phyloP scores from a whole-genome alignment of 2,329 filamentous ascomycete species.

The Leptographium procerum region DNA sequence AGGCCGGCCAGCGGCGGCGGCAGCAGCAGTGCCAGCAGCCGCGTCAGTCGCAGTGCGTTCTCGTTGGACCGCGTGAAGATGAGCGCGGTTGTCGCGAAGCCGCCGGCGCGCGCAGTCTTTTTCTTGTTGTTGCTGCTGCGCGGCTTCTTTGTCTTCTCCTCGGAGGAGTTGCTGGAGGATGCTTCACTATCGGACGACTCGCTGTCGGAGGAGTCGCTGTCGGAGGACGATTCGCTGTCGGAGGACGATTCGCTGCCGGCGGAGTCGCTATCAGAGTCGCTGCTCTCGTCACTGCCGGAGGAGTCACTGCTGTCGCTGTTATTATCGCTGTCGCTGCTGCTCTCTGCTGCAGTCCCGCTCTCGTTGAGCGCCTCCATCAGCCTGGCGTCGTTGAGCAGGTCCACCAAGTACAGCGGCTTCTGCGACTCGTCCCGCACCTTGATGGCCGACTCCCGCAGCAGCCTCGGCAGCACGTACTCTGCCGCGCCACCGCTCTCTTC shows the following conservation, averaged over 20 bases:
- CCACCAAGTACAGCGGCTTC: constrained; percentile 77
- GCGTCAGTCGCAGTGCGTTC: constrained; percentile 72
- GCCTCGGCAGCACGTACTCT: constrained; percentile 44
- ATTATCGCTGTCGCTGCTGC: not conserved
- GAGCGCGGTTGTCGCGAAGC: constrained; percentile 41
- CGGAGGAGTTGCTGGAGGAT: not conserved
- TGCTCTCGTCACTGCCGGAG: not conserved
- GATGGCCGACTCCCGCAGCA: constrained; percentile 53
- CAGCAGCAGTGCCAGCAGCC: constrained; percentile 59
- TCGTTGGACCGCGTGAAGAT: constrained; percentile 91
- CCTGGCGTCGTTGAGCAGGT: constrained; percentile 49
- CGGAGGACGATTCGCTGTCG: no score
- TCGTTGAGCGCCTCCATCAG: constrained; percentile 25
- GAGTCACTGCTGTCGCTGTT: constrained; percentile 8
- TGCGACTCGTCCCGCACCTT: constrained; percentile 57
- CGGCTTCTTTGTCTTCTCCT: constrained; percentile 1
- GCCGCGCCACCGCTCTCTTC: constrained; percentile 8
- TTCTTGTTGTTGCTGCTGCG: not conserved
- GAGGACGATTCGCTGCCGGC: constrained; percentile 14
- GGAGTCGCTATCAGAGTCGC: not conserved
- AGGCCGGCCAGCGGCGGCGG: constrained; percentile 40
- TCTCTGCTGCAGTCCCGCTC: not conserved
- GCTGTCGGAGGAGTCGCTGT: not conserved
- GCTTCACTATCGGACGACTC: no score
- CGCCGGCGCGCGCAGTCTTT: no score